Percentiles rank a stretch among this genome's conserved stretches.
These are phyloP conservation scores for Brassica nigra DNA, from an alignment of 345 rosid species.

Conservation along the genomic window DNA sequence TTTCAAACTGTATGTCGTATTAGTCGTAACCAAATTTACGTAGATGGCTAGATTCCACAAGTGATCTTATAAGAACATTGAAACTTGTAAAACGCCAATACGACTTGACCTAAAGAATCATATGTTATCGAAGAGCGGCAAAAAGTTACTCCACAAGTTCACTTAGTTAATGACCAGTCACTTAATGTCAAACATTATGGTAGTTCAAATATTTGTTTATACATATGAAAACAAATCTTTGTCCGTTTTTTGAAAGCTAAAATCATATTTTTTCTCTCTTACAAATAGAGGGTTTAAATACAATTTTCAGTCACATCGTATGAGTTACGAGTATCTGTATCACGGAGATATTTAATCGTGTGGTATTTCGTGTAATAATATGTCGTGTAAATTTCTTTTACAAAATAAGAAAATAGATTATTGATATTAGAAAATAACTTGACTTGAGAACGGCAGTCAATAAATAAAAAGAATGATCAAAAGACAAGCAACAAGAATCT, in stretches of 20 bases:
- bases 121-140: neutral
- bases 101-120: neutral
- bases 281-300: neutral
- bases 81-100: neutral
- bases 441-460: constrained; percentile 20
- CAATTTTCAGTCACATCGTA: constrained; percentile 1
- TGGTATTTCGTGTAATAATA: neutral
- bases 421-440: constrained; percentile 14
- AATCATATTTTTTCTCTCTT: neutral
- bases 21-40: neutral
- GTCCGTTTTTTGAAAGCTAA: neutral
- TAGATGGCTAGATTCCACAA: neutral
- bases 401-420: neutral
- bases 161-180: neutral
- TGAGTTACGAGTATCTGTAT: neutral
- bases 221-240: neutral
- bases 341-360: neutral
- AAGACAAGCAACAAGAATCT: constrained; percentile 35
- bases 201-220: neutral
- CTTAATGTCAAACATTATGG: neutral
- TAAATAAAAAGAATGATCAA: neutral
- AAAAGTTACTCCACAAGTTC: neutral
- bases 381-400: neutral
- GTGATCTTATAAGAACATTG: neutral
- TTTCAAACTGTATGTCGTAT: neutral